A percentile compares a stretch with the other conserved stretches of the same genome.
Evolutionary conservation across 202 grass and related monocot species (phyloP).

Genomic region (Setaria italica): DNA sequence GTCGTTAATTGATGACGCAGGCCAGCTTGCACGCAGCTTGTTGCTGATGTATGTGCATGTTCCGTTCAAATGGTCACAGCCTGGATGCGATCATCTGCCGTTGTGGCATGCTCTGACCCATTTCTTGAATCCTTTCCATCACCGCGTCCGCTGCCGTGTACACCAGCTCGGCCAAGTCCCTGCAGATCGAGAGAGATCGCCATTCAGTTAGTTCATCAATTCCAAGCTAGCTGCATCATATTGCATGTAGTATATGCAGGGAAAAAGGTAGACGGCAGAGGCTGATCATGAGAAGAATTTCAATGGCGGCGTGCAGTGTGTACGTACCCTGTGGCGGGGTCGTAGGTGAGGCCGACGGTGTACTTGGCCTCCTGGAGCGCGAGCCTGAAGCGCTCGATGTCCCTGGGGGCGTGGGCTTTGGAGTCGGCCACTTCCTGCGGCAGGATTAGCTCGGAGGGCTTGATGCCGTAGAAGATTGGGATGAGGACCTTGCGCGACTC

Average conservation of each 20-base stretch:
- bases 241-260: not conserved
- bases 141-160: slow-evolving; percentile 20
- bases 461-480: slow-evolving; percentile 84
- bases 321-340: slow-evolving; percentile 67
- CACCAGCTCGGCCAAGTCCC: slow-evolving; percentile 53
- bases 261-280: not conserved
- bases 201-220: slow-evolving; percentile 3
- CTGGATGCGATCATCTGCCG: slow-evolving; percentile 48
- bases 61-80: slow-evolving; percentile 45
- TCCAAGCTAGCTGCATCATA: not conserved
- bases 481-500: slow-evolving; percentile 75
- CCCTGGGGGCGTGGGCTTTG: not conserved
- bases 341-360: slow-evolving; percentile 79
- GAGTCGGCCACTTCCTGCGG: slow-evolving; percentile 22
- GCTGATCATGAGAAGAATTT: not conserved
- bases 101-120: not conserved
- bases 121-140: slow-evolving; percentile 16
- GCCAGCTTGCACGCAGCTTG: not conserved
- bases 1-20: not conserved
- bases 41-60: not conserved
- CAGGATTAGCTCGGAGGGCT: slow-evolving; percentile 69
- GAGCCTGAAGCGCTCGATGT: slow-evolving; percentile 60
- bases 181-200: slow-evolving; percentile 17
- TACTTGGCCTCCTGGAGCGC: slow-evolving; percentile 70
- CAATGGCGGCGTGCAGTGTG: not conserved